A percentile compares a stretch with the other conserved stretches of the same genome.
These are phyloP conservation scores for Peziza echinospora DNA, from an alignment of 495 filamentous ascomycete genomes.

Conservation along the genomic window DNA sequence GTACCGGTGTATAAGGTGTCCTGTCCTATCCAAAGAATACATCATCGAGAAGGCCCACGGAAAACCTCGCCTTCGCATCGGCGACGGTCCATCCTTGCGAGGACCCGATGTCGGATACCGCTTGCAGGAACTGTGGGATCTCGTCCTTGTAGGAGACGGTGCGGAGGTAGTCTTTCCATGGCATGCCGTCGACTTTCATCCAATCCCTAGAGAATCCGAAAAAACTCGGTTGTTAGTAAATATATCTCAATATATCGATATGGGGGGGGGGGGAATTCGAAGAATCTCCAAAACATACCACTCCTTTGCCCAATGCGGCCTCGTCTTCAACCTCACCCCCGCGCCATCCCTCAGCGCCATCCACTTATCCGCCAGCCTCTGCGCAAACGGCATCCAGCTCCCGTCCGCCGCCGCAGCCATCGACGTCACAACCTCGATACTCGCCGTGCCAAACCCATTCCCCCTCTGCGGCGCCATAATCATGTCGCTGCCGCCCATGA, in stretches of 20 bases:
- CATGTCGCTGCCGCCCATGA: conserved; percentile 29
- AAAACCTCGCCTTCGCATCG: conserved; percentile 25
- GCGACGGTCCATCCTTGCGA: conserved; percentile 27
- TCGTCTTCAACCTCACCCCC: conserved; percentile 20
- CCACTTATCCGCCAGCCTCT: conserved; percentile 28
- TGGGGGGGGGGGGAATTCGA: too few relatives aligned
- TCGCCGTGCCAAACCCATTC: conserved; percentile 26
- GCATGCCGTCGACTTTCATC: conserved; percentile 16
- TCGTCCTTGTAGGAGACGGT: conserved; percentile 25
- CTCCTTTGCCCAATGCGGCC: conserved; percentile 37
- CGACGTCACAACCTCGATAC: conserved; percentile 30
- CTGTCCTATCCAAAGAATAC: conserved; percentile 10
- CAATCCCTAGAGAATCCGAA: conserved; percentile 8
- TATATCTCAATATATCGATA: not conserved
- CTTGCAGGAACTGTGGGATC: conserved; percentile 24
- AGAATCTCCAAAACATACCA: conserved; percentile 20
- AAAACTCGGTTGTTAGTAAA: not conserved
- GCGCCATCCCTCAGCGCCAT: conserved; percentile 21
- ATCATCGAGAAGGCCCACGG: conserved; percentile 25
- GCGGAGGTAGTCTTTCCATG: conserved; percentile 23
- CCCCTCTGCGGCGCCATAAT: conserved; percentile 31
- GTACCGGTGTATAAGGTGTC: not conserved
- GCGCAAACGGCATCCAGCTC: conserved; percentile 26
- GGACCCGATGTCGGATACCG: conserved; percentile 24
- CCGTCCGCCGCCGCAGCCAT: conserved; percentile 23